Conservation (phyloP, 2,329 filamentous ascomycete species). For the Lachnellula occidentalis region DNA sequence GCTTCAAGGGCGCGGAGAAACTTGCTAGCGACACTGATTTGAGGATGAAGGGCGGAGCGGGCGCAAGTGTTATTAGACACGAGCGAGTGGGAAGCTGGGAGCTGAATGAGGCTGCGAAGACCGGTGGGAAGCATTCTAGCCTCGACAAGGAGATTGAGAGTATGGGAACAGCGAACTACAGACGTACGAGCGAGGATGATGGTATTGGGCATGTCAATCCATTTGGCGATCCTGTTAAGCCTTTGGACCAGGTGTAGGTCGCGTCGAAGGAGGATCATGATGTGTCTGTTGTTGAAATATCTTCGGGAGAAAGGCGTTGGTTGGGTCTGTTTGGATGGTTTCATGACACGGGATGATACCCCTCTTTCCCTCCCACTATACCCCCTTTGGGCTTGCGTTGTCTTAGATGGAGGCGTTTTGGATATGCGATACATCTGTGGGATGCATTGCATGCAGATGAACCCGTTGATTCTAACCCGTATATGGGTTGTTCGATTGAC, state of each 20-base stretch:
- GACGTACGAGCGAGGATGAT: conserved; percentile 26
- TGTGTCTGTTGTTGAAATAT: background rate
- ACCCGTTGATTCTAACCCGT: background rate
- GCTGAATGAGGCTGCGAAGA: conserved; percentile 18
- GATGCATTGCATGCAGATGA: background rate
- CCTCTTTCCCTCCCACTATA: conserved; percentile 23
- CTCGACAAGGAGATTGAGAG: conserved; percentile 20
- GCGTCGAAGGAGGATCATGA: background rate
- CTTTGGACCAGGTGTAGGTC: conserved; percentile 23
- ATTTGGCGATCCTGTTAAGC: conserved; percentile 27
- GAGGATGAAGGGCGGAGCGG: conserved; percentile 18
- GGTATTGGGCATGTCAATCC: conserved; percentile 20
- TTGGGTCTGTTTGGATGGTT: background rate
- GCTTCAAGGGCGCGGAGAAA: conserved; percentile 31
- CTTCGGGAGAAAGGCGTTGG: conserved; percentile 4
- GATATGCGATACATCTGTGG: background rate
- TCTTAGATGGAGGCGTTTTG: conserved; percentile 1
- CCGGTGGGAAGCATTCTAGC: conserved; percentile 4
- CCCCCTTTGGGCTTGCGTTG: background rate
- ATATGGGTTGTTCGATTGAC: background rate
- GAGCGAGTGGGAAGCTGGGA: conserved; percentile 33
- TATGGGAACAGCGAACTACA: conserved; percentile 21
- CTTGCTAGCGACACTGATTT: conserved; percentile 28
- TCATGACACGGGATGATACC: conserved; percentile 21
- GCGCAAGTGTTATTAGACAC: conserved; percentile 20